A percentile compares a stretch with the other conserved stretches of the same genome.
These are phyloP conservation scores for Trichoderma pleuroti DNA, from an alignment of 2,329 filamentous ascomycete genomes.

Conservation along the genomic window DNA sequence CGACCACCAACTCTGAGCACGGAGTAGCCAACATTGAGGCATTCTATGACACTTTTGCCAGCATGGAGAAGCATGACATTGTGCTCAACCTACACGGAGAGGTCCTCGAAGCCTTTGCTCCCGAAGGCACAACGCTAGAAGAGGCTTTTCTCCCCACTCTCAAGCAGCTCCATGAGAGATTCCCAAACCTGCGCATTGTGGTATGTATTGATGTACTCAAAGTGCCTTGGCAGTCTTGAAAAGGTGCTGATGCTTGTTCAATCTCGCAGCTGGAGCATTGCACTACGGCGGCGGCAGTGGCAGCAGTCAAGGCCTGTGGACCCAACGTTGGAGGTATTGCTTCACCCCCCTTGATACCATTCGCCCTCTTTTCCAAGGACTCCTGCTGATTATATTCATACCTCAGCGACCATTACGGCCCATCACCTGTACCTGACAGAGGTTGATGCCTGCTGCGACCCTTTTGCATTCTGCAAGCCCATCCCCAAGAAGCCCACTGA, in stretches of 20 bases:
- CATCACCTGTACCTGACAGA: slow-evolving; percentile 81
- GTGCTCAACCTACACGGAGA: slow-evolving; percentile 95
- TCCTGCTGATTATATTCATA: background rate
- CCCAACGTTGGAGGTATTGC: slow-evolving; percentile 62
- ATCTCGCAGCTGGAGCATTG: slow-evolving; percentile 67
- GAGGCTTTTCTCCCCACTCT: slow-evolving; percentile 75
- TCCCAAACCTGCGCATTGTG: slow-evolving; percentile 67
- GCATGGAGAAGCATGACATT: slow-evolving; percentile 74
- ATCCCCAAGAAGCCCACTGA: slow-evolving; percentile 71
- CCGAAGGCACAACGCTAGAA: slow-evolving; percentile 44
- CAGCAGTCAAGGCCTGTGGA: slow-evolving; percentile 73
- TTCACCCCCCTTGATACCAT: background rate
- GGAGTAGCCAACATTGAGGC: slow-evolving; percentile 67
- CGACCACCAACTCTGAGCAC: slow-evolving; percentile 63
- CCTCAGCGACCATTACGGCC: slow-evolving; percentile 70
- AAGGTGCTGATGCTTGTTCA: background rate
- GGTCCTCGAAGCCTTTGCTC: slow-evolving; percentile 51
- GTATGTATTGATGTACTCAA: slow-evolving; percentile 21
- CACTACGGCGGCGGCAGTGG: slow-evolving; percentile 76
- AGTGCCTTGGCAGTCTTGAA: background rate
- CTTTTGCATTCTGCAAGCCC: slow-evolving; percentile 67
- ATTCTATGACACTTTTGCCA: slow-evolving; percentile 78
- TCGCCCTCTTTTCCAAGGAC: background rate
- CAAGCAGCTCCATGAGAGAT: slow-evolving; percentile 65
- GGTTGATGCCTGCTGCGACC: slow-evolving; percentile 63